Evolutionary conservation across 2,329 filamentous ascomycete genomes (phyloP).

Genomic region (Phialocephala sp.): DNA sequence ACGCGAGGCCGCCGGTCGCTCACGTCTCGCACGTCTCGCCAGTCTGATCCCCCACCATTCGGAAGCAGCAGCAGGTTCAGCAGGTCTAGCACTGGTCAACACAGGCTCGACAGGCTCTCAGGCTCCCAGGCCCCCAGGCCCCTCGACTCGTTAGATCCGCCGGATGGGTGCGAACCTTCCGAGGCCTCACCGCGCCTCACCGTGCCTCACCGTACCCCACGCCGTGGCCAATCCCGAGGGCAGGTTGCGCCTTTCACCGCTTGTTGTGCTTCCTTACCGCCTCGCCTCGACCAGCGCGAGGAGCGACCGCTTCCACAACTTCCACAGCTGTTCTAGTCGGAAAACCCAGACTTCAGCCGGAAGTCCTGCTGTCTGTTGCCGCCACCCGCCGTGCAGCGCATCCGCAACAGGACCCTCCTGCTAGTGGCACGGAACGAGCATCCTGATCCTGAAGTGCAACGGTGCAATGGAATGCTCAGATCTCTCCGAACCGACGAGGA

Average conservation of each 20-base stretch:
- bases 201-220: neutral
- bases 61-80: too few relatives aligned
- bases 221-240: neutral
- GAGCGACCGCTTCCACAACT: constrained; percentile 2
- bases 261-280: neutral
- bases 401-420: too few relatives aligned
- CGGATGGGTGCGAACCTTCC: neutral
- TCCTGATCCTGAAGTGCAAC: neutral
- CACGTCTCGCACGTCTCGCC: too few relatives aligned
- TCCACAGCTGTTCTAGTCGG: constrained; percentile 2
- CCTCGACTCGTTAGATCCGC: constrained; percentile 4
- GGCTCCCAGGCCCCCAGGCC: neutral
- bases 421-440: constrained; percentile 1
- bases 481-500: constrained; percentile 5
- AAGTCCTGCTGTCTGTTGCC: neutral
- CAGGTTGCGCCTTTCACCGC: neutral
- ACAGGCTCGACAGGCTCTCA: too few relatives aligned
- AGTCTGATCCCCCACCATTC: constrained; percentile 16
- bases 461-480: constrained; percentile 3
- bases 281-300: neutral
- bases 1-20: neutral
- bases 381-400: neutral
- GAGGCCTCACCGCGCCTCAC: neutral
- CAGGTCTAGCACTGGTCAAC: too few relatives aligned
- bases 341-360: neutral